phyloP scores from a whole-genome alignment of 768 basidiomycete species.

The Punctularia strigosozonata region DNA sequence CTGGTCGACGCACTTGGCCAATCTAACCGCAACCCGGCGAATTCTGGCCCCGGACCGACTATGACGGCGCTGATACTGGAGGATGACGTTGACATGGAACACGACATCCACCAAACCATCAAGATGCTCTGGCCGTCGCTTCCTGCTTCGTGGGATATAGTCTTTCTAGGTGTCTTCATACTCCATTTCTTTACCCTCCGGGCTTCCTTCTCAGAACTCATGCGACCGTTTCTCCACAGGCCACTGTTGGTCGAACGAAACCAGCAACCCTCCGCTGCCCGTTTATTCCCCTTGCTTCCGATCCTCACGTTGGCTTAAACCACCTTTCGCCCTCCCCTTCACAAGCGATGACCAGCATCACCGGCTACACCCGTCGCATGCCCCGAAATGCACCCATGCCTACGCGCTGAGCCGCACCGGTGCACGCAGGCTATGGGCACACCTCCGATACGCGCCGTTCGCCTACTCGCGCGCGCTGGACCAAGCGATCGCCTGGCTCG shows the following conservation, averaged over 20 bases:
- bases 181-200: not conserved
- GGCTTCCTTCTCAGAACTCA: conserved; percentile 3
- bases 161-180: conserved; percentile 46
- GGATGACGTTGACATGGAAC: conserved; percentile 74
- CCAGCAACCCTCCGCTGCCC: conserved; percentile 27
- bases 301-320: conserved; percentile 3
- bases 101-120: conserved; percentile 35
- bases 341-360: conserved; percentile 6
- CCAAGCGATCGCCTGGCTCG: conserved; percentile 60
- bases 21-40: too few relatives aligned
- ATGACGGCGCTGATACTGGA: conserved; percentile 44
- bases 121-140: conserved; percentile 34
- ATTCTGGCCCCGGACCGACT: conserved; percentile 16
- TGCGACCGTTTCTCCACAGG: conserved; percentile 26
- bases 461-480: conserved; percentile 73
- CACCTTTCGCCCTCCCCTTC: not conserved
- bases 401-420: conserved; percentile 51
- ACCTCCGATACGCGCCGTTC: conserved; percentile 52
- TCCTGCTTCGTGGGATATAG: conserved; percentile 58
- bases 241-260: conserved; percentile 73
- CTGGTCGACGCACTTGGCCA: too few relatives aligned
- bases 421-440: conserved; percentile 46
- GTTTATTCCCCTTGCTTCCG: conserved; percentile 5
- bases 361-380: conserved; percentile 44
- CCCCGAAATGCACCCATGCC: conserved; percentile 65